Evolutionary conservation across 1,284 basidiomycete species (phyloP).

Genomic region (Sporisorium iseilematis-ciliati): DNA sequence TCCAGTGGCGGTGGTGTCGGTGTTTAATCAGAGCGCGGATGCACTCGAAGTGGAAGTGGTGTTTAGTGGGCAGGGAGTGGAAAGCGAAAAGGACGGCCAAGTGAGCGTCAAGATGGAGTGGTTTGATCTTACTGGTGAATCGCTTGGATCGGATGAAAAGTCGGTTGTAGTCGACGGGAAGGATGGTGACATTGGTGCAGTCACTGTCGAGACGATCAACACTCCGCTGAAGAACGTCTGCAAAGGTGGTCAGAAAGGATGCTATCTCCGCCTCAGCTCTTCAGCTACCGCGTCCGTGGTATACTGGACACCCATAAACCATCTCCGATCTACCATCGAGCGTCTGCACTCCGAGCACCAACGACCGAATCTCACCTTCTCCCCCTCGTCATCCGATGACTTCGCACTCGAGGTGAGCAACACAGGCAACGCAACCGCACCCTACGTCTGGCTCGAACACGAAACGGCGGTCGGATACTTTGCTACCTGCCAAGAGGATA

Average conservation of each 20-base stretch:
- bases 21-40: slow-evolving; percentile 73
- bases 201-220: slow-evolving; percentile 2
- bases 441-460: slow-evolving; percentile 75
- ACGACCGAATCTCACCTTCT: slow-evolving; percentile 9
- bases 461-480: slow-evolving; percentile 75
- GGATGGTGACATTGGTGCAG: neutral
- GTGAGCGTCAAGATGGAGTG: slow-evolving; percentile 18
- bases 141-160: neutral
- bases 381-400: neutral
- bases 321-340: slow-evolving; percentile 2
- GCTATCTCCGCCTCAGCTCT: slow-evolving; percentile 14
- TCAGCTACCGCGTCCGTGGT: neutral
- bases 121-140: slow-evolving; percentile 17
- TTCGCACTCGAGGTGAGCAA: slow-evolving; percentile 15
- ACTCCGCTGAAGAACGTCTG: neutral
- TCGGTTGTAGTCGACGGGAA: neutral
- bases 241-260: neutral
- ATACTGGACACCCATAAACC: slow-evolving; percentile 13
- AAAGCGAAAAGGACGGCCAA: neutral
- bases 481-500: slow-evolving; percentile 14
- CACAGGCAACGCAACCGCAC: slow-evolving; percentile 21
- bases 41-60: slow-evolving; percentile 73
- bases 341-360: neutral
- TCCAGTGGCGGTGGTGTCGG: slow-evolving; percentile 74
- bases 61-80: slow-evolving; percentile 1